Base-by-base conservation (phyloP, 2,329 filamentous ascomycete genomes). In the Alternaria conjuncta region DNA sequence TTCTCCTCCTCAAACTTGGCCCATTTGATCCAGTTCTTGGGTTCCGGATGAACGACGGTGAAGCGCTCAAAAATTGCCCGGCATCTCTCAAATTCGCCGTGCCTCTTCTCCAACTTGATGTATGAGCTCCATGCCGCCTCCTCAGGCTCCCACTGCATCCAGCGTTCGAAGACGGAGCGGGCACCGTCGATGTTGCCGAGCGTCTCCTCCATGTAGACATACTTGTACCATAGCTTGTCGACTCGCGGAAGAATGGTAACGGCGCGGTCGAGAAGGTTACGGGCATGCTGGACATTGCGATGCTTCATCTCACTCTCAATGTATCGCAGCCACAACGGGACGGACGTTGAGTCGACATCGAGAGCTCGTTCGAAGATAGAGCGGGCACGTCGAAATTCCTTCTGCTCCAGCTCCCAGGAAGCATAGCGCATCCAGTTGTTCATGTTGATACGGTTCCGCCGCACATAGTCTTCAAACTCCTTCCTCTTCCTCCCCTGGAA, bases 401-500 rank as follows among this genome's bases (percentile, higher is more conserved):
- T 98, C 83, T 99, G 96, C 79, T 99, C 95, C 64, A 98, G 86
- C 84, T 99, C 96, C 93, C 94, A 99, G 72, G 92, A 89, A 60
- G 96, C 95, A 85, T 99, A 99, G 76, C 94, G 92, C 87, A 96
- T 93, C 96, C 96, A 99, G 82, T 98, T 98, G 85, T 97, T 97
- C 87, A 98, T 94, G 77, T 96, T 97, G 78, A 97, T 87, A 76
- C 95, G 85, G 78, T 98, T 98, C 68, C 96, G 92, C 68, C 94
- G 90, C 64, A 98, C 93, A 90, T 98, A 98, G 84, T 97, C 93
- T 82, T 99, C 96, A 73, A 97, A 99, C 76, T 97, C 96, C 81
- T 94, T 96, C 71, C 96, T 88, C 84, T 98, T 98, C 68, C 96
- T 89, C 58, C 94, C 95, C 82, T 99, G 96, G 81, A 92, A 97